Conservation (phyloP, 2,329 filamentous ascomycete species). For the Eutypa lata region DNA sequence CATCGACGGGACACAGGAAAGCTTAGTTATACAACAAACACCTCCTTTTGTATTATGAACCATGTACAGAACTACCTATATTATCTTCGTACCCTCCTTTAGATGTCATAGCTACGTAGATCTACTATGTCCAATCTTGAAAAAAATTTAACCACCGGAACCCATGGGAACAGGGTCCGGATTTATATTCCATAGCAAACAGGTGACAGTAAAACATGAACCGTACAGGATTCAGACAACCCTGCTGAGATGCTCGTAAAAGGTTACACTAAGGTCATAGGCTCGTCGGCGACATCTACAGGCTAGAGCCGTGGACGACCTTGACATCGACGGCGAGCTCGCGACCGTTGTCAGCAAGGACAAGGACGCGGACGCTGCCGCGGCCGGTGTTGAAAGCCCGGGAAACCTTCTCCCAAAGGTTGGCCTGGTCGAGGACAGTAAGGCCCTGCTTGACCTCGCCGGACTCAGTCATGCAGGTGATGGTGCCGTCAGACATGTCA, state of each 20-base stretch:
- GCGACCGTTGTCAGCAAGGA: conserved; percentile 87
- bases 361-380: conserved; percentile 89
- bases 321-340: conserved; percentile 99
- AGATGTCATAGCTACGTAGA: not conserved
- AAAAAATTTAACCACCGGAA: not conserved
- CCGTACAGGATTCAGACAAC: conserved; percentile 2
- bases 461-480: conserved; percentile 98
- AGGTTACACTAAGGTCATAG: too few relatives aligned
- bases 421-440: conserved; percentile 91
- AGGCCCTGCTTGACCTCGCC: conserved; percentile 97
- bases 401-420: conserved; percentile 76
- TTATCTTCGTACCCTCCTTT: not conserved
- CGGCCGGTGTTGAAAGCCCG: conserved; percentile 87
- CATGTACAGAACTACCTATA: conserved; percentile 1
- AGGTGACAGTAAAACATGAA: conserved; percentile 1
- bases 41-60: not conserved
- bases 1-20: not conserved
- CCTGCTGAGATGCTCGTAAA: too few relatives aligned
- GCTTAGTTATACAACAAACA: not conserved
- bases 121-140: not conserved
- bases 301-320: conserved; percentile 80
- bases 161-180: not conserved
- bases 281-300: too few relatives aligned
- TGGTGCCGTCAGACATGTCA: conserved; percentile 79
- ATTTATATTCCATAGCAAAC: not conserved